These are phyloP conservation scores for Diplodia scrobiculata DNA, from an alignment of 2,329 filamentous ascomycete species.

Conservation along the genomic window DNA sequence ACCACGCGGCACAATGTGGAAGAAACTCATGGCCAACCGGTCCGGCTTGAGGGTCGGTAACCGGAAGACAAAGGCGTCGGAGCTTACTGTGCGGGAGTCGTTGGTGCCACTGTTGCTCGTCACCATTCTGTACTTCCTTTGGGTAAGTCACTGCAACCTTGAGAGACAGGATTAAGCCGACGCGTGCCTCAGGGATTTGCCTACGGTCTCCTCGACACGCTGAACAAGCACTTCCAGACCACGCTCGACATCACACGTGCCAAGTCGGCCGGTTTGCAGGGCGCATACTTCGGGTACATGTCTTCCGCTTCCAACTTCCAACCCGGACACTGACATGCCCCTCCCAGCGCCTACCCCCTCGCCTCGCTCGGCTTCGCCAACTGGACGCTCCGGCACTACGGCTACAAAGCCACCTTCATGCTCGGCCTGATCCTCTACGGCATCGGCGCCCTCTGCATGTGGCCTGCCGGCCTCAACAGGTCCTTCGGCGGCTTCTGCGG, in stretches of 20 bases:
- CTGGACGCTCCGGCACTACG: slow-evolving; percentile 54
- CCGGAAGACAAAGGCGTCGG: slow-evolving; percentile 57
- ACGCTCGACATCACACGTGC: slow-evolving; percentile 49
- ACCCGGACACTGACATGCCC: not conserved
- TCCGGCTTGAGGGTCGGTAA: slow-evolving; percentile 33
- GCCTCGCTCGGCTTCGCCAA: slow-evolving; percentile 53
- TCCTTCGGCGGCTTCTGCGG: slow-evolving; percentile 64
- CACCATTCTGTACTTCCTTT: slow-evolving; percentile 66
- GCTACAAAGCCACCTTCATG: slow-evolving; percentile 53
- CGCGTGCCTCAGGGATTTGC: slow-evolving; percentile 50
- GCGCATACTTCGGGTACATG: slow-evolving; percentile 51
- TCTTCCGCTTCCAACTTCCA: not conserved
- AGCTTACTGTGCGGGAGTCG: slow-evolving; percentile 67
- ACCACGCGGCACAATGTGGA: slow-evolving; percentile 11
- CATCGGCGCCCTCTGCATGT: slow-evolving; percentile 60
- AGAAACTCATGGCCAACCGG: slow-evolving; percentile 20
- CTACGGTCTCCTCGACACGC: slow-evolving; percentile 60
- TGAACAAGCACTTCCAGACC: slow-evolving; percentile 54
- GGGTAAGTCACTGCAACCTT: slow-evolving; percentile 46
- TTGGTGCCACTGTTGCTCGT: slow-evolving; percentile 68
- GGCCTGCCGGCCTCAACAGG: slow-evolving; percentile 59
- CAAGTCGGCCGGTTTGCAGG: slow-evolving; percentile 52
- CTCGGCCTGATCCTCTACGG: slow-evolving; percentile 59
- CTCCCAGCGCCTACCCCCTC: slow-evolving; percentile 50
- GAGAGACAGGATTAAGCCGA: not conserved